Percentiles rank a stretch among this genome's conserved stretches.
Evolutionary conservation across 345 rosid species (phyloP).

Genomic region (Trapa incisa): DNA sequence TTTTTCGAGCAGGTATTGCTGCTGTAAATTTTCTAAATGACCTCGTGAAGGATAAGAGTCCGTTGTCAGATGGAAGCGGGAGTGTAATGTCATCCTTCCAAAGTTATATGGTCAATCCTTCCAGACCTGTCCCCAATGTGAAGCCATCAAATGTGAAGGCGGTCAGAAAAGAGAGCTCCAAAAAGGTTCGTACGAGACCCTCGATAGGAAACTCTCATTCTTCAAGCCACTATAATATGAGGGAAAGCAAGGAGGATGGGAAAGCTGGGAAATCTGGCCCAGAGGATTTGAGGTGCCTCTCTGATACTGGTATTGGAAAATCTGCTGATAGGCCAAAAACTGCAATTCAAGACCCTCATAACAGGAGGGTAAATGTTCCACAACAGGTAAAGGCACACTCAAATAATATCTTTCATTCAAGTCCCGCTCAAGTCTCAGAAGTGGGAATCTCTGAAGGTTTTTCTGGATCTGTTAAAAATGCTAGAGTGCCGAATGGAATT

Average conservation of each 20-base stretch:
- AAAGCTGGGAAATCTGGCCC: constrained; percentile 29
- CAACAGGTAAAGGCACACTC: constrained; percentile 29
- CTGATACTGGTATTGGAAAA: constrained; percentile 22
- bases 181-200: constrained; percentile 43
- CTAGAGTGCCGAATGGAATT: constrained; percentile 23
- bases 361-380: constrained; percentile 34
- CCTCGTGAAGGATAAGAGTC: constrained; percentile 52
- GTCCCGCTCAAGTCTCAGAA: constrained; percentile 23
- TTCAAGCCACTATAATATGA: constrained; percentile 15
- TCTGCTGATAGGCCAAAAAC: constrained; percentile 15
- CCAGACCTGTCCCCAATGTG: constrained; percentile 31
- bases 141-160: constrained; percentile 44
- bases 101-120: constrained; percentile 51
- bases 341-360: constrained; percentile 16
- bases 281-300: constrained; percentile 35
- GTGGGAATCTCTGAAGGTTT: constrained; percentile 25
- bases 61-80: constrained; percentile 39
- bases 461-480: constrained; percentile 28
- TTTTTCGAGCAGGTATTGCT: constrained; percentile 60
- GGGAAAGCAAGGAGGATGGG: constrained; percentile 20
- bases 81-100: constrained; percentile 15
- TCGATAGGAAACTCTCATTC: constrained; percentile 23
- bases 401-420: constrained; percentile 23
- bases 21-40: constrained; percentile 54
- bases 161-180: constrained; percentile 33